Conservation (phyloP, 176 grass and related monocot species). For the Oryza brachyantha region DNA sequence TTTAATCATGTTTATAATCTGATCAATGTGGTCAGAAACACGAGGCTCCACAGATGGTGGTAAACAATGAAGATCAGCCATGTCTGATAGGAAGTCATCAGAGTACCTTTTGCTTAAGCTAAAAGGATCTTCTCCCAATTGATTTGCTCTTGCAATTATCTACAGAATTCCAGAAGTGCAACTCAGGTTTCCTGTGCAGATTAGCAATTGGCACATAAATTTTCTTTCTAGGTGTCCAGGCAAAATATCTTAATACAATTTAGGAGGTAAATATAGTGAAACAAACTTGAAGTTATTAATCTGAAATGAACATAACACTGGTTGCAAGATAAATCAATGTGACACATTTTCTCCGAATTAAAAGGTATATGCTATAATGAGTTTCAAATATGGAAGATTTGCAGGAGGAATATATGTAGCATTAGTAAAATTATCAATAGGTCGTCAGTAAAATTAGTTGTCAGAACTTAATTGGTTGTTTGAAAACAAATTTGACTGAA, state of each 20-base stretch:
- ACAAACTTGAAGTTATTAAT: not conserved
- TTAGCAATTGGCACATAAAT: slow-evolving; percentile 47
- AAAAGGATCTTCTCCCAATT: slow-evolving; percentile 82
- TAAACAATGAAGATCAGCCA: slow-evolving; percentile 86
- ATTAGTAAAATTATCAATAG: not conserved
- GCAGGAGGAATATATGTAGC: not conserved
- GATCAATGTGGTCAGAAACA: slow-evolving; percentile 80
- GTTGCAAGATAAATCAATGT: not conserved
- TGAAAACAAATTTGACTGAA: not conserved
- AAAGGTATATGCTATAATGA: not conserved
- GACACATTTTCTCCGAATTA: not conserved
- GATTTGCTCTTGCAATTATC: slow-evolving; percentile 97
- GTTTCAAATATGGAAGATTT: not conserved
- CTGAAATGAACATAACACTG: slow-evolving; percentile 1
- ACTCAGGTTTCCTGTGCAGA: slow-evolving; percentile 77
- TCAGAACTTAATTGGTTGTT: not conserved
- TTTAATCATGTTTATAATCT: slow-evolving; percentile 95
- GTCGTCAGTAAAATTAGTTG: not conserved
- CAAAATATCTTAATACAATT: slow-evolving; percentile 25
- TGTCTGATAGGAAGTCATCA: slow-evolving; percentile 85
- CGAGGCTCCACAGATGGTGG: slow-evolving; percentile 81
- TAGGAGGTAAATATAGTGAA: slow-evolving; percentile 7
- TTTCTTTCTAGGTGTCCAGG: slow-evolving; percentile 20
- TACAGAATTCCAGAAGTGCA: slow-evolving; percentile 89
- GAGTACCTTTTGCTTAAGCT: slow-evolving; percentile 75